These are phyloP conservation scores for Penicillium samsonianum DNA, from an alignment of 495 filamentous ascomycete species.

Conservation along the genomic window DNA sequence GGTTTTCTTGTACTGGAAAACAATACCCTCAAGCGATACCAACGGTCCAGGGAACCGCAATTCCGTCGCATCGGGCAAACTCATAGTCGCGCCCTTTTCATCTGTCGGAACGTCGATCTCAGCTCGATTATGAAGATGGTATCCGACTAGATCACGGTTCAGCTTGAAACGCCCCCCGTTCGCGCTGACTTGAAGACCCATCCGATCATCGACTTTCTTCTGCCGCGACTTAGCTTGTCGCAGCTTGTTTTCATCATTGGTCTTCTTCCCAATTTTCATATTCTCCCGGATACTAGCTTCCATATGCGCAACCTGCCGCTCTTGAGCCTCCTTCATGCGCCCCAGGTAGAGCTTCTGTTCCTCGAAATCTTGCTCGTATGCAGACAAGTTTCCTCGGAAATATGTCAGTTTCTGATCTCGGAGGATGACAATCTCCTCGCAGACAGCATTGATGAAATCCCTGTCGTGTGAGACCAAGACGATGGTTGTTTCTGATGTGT, in stretches of 20 bases:
- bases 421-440: slow-evolving; percentile 74
- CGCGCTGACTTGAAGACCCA: slow-evolving; percentile 71
- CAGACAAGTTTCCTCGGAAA: slow-evolving; percentile 69
- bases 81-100: slow-evolving; percentile 58
- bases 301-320: slow-evolving; percentile 73
- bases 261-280: slow-evolving; percentile 66
- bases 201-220: slow-evolving; percentile 78
- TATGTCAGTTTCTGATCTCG: slow-evolving; percentile 61
- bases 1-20: slow-evolving; percentile 56
- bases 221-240: slow-evolving; percentile 75
- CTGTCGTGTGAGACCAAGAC: slow-evolving; percentile 81
- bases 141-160: slow-evolving; percentile 69
- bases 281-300: slow-evolving; percentile 72
- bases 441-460: slow-evolving; percentile 69
- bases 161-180: slow-evolving; percentile 75
- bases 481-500: slow-evolving; percentile 45
- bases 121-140: slow-evolving; percentile 51
- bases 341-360: slow-evolving; percentile 63
- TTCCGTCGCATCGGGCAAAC: slow-evolving; percentile 60
- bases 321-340: slow-evolving; percentile 78
- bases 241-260: slow-evolving; percentile 77
- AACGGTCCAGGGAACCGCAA: slow-evolving; percentile 74
- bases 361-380: slow-evolving; percentile 66
- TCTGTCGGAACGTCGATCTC: slow-evolving; percentile 72
- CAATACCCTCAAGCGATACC: slow-evolving; percentile 64